Evolutionary conservation across 805 yeast species (phyloP), one percentile per base, ranked within the genome.

Genomic region (Sungouiozyma ichnusensis): DNA sequence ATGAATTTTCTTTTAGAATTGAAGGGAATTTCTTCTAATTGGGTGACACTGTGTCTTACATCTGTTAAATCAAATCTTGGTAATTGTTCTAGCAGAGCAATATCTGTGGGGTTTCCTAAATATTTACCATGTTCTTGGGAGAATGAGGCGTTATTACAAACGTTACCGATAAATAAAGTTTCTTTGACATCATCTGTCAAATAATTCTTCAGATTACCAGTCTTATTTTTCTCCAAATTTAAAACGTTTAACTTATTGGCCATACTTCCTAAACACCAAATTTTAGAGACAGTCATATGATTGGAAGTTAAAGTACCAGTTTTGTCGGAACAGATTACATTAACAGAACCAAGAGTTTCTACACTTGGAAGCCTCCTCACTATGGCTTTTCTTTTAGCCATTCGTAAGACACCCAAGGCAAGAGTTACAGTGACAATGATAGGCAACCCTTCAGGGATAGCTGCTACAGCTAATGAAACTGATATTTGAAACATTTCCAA

Each of bases 361-460:
- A 92, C 98, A 52, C 92, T 80, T 15, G 98, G 97, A 48, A 92
- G 69, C 52, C 97, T 76, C 57, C 88, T 83, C 40, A 92, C 95
- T 58, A 92, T 92, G 2, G 97, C 98, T 54, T 82, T 84, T 52
- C 87, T 81, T 41, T 77, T 78, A 4, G 98, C 97, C 98, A 92
- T 92, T 66, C 97, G 74, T 51, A 92, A 69, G 36, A 92, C 98
- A 39, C 98, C 98, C 17, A 92, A 69, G 0, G 98, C 99, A 48
- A 92, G 69, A 0, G 98, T 92, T 8, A 92, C 98, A 4, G 99
- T 90, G 34, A 92, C 98, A 60, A 92, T 92, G 54, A 92, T 92
- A 0, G 99, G 98, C 51, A 92, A 73, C 42, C 99, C 99, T 64
- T 92, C 99, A 4, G 99, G 99, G 53, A 92, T 92, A 3, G 98